These are phyloP conservation scores for Penicillium paneum DNA, from an alignment of 2,329 filamentous ascomycete genomes.

Conservation along the genomic window DNA sequence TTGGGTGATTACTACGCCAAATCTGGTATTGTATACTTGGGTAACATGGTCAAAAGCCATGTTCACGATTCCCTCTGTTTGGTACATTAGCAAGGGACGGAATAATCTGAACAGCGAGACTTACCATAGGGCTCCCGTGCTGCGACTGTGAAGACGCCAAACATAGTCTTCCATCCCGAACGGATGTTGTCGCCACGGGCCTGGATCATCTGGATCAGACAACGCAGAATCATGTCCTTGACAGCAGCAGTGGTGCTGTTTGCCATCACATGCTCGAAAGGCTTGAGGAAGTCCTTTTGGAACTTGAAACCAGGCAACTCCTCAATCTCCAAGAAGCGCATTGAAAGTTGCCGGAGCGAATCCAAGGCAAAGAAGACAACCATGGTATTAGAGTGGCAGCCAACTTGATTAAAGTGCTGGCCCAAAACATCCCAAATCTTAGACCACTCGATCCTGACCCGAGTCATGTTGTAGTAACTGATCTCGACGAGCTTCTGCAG, in stretches of 20 bases:
- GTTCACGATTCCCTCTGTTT: slow-evolving; percentile 82
- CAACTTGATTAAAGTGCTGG: slow-evolving; percentile 96
- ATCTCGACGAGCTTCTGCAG: slow-evolving; percentile 98
- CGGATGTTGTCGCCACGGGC: slow-evolving; percentile 94
- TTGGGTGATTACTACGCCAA: slow-evolving; percentile 93
- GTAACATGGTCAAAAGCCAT: slow-evolving; percentile 96
- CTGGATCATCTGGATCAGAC: slow-evolving; percentile 98
- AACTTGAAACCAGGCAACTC: slow-evolving; percentile 99
- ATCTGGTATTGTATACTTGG: slow-evolving; percentile 91
- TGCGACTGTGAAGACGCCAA: slow-evolving; percentile 95
- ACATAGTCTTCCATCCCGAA: slow-evolving; percentile 99
- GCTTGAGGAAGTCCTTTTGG: slow-evolving; percentile 98
- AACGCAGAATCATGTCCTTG: slow-evolving; percentile 95
- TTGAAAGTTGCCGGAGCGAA: slow-evolving; percentile 89
- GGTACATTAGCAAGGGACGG: slow-evolving; percentile 19
- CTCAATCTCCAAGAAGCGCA: slow-evolving; percentile 98
- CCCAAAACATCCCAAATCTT: slow-evolving; percentile 97
- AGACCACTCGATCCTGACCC: slow-evolving; percentile 97
- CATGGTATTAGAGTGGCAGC: slow-evolving; percentile 91
- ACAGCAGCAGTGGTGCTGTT: slow-evolving; percentile 89
- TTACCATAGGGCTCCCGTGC: slow-evolving; percentile 79
- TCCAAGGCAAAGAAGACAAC: slow-evolving; percentile 98
- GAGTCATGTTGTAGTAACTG: slow-evolving; percentile 99
- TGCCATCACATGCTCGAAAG: slow-evolving; percentile 94
- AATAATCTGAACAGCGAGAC: slow-evolving; percentile 19